Base-by-base conservation (phyloP, 805 yeast species). In the Hanseniaspora jakobsenii region DNA sequence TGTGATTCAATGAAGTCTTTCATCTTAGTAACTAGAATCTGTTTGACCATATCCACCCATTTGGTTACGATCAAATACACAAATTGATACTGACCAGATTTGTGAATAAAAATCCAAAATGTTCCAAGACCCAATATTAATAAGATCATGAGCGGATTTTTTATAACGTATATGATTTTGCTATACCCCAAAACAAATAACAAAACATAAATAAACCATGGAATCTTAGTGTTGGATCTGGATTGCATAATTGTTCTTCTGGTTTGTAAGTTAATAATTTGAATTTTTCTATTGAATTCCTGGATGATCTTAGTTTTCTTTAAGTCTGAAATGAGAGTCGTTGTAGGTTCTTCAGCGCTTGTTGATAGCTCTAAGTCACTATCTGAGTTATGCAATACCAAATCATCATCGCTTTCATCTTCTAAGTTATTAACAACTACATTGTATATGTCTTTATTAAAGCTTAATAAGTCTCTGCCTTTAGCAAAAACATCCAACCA, bases 181-280 rank as follows among this genome's bases (percentile, higher is more conserved):
- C 87, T 87, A 95, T 95, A 91, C 8, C 98, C 98, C 18, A 91
- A 66, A 3, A 82, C 76, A 2, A 81, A 60, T 19, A 91, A 64
- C 12, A 89, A 56, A 9, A 75, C 63, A 63, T 84, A 86, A 47
- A 91, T 75, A 66, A 80, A 91, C 51, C 77, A 66, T 3, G 98
- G 98, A 47, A 91, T 80, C 48, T 79, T 77, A 0, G 94, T 75
- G 30, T 46, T 39, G 10, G 77, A 72, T 6, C 29, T 34, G 38
- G 80, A 78, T 50, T 78, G 80, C 37, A 86, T 71, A 43, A 83
- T 77, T 2, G 95, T 81, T 51, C 96, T 74, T 60, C 83, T 87
- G 16, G 96, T 86, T 55, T 87, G 96, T 38, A 89, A 67, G 49
- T 76, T 87, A 36, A 78, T 70, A 8, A 87, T 75, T 58, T 86